Conservation (phyloP, 148 eudicot species). For the Arctostaphylos glauca region DNA sequence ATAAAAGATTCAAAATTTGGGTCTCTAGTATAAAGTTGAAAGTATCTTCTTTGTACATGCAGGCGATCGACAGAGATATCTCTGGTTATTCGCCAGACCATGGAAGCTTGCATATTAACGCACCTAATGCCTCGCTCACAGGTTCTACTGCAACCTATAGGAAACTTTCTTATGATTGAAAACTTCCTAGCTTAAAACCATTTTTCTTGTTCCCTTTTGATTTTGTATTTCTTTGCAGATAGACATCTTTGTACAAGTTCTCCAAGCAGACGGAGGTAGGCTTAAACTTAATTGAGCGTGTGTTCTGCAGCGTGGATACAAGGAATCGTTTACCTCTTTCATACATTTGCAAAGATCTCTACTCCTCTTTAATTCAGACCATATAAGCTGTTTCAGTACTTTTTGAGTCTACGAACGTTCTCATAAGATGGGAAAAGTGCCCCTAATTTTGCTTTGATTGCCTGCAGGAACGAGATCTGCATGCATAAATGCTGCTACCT, state of each 20-base stretch:
- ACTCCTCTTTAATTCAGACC: not conserved
- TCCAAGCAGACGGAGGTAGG: slow-evolving; percentile 97
- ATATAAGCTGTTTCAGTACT: not conserved
- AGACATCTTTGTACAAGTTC: slow-evolving; percentile 97
- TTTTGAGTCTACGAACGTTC: not conserved
- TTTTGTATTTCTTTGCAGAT: slow-evolving; percentile 64
- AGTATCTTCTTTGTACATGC: slow-evolving; percentile 11
- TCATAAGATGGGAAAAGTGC: not conserved
- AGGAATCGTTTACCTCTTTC: not conserved
- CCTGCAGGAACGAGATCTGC: slow-evolving; percentile 91
- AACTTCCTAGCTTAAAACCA: slow-evolving; percentile 10
- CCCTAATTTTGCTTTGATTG: not conserved
- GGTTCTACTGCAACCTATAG: slow-evolving; percentile 34
- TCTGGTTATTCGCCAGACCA: slow-evolving; percentile 88
- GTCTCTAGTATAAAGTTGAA: not conserved
- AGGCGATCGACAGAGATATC: slow-evolving; percentile 98
- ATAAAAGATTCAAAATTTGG: not conserved
- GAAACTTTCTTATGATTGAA: not conserved
- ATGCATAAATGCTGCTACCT: slow-evolving; percentile 95
- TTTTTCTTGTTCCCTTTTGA: not conserved
- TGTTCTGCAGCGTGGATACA: not conserved
- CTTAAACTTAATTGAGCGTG: not conserved
- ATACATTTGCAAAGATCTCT: not conserved
- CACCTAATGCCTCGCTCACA: slow-evolving; percentile 88
- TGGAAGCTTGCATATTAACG: slow-evolving; percentile 92